Conservation (phyloP, 306 rosid species). For the Cicer arietinum region DNA sequence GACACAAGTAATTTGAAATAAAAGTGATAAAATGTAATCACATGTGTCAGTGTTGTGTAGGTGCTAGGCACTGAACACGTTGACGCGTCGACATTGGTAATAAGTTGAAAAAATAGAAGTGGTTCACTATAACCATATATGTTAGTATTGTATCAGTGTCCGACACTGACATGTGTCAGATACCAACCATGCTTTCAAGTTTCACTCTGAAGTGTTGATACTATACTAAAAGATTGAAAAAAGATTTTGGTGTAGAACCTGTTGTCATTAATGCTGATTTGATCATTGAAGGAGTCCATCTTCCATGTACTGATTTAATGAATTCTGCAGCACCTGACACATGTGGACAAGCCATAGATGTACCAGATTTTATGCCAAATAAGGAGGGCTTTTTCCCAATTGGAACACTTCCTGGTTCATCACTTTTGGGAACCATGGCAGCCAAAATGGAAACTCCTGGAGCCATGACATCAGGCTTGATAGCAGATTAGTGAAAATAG, state of each 20-base stretch:
- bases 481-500: constrained; percentile 29
- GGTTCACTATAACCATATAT: not conserved
- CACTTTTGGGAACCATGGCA: constrained; percentile 62
- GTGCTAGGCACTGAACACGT: not conserved
- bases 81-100: not conserved
- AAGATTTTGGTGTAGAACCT: constrained; percentile 53
- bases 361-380: constrained; percentile 76
- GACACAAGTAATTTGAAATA: too few relatives aligned
- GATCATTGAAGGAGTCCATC: constrained; percentile 87
- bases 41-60: too few relatives aligned
- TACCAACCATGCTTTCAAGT: too few relatives aligned
- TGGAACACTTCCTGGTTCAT: constrained; percentile 66
- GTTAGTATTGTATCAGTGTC: not conserved
- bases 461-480: constrained; percentile 93
- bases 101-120: not conserved
- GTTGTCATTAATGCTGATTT: constrained; percentile 97
- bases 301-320: constrained; percentile 61
- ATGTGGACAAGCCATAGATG: constrained; percentile 98
- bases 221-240: not conserved
- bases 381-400: constrained; percentile 63
- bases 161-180: not conserved
- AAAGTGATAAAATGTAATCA: too few relatives aligned
- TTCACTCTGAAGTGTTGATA: not conserved
- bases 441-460: constrained; percentile 89
- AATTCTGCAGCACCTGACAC: constrained; percentile 92